phyloP scores from a whole-genome alignment of 805 yeast species.

The Jamesozyma rosinii region DNA sequence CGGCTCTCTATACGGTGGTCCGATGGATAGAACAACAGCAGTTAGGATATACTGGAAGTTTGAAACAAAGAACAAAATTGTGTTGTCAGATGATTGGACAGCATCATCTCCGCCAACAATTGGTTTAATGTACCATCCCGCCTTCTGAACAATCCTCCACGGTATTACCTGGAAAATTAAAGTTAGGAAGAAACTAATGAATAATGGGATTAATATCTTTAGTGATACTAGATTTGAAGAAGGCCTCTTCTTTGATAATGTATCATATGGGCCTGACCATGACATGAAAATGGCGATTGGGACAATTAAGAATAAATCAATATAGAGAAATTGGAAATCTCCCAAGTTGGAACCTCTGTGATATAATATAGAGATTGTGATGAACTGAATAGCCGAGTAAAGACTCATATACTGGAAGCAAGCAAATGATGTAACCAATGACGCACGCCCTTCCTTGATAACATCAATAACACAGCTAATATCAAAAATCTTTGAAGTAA shows the following conservation, averaged over 20 bases:
- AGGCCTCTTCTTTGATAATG: constrained; percentile 65
- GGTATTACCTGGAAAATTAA: constrained; percentile 55
- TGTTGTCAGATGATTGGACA: constrained; percentile 83
- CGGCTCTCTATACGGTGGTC: constrained; percentile 87
- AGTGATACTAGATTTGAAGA: constrained; percentile 89
- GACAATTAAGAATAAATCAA: constrained; percentile 79
- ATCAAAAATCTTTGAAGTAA: constrained; percentile 82
- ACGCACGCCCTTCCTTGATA: constrained; percentile 88
- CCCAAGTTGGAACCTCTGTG: constrained; percentile 87
- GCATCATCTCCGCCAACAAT: constrained; percentile 72
- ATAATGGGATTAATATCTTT: constrained; percentile 71
- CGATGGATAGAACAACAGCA: constrained; percentile 78
- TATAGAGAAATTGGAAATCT: constrained; percentile 91
- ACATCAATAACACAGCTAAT: constrained; percentile 88
- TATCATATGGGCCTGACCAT: constrained; percentile 75
- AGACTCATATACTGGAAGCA: constrained; percentile 97
- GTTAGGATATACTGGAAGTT: constrained; percentile 83
- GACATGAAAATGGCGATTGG: constrained; percentile 97
- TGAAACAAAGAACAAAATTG: constrained; percentile 68
- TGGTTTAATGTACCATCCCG: constrained; percentile 74
- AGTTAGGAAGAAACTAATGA: constrained; percentile 65
- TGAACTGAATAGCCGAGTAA: constrained; percentile 92
- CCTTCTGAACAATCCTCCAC: constrained; percentile 52
- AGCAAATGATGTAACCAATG: constrained; percentile 88
- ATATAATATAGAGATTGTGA: constrained; percentile 77